Conservation (phyloP, 164 flowering plant genomes). For the Litsea cubeba region DNA sequence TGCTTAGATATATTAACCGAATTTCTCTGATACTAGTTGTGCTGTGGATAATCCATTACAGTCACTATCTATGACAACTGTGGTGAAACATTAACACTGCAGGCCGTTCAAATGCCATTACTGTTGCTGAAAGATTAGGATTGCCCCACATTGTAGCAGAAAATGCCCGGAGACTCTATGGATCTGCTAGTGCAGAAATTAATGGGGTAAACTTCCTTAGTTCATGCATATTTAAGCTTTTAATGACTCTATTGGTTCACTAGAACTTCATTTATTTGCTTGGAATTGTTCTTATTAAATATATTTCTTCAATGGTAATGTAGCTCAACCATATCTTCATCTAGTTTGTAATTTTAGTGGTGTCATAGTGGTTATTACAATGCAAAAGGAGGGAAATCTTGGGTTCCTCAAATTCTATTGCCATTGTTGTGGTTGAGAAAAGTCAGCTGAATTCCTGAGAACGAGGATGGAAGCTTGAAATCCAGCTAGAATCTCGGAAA, state of each 20-base stretch:
- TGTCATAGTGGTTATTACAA: too few species aligned
- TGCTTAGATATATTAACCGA: neutral
- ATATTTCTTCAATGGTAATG: neutral
- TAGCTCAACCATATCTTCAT: neutral
- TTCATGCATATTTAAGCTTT: neutral
- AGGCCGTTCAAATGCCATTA: slow-evolving; percentile 96
- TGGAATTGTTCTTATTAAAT: neutral
- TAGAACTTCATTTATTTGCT: neutral
- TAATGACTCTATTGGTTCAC: neutral
- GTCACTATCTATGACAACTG: neutral
- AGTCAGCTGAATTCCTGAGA: neutral
- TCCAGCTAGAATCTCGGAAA: neutral
- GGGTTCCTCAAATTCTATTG: neutral
- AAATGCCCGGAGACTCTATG: slow-evolving; percentile 73
- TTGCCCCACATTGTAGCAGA: slow-evolving; percentile 50
- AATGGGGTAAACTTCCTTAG: slow-evolving; percentile 53
- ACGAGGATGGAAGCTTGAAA: neutral
- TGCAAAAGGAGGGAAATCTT: neutral
- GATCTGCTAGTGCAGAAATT: slow-evolving; percentile 82
- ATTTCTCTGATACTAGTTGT: neutral
- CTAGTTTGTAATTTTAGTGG: neutral
- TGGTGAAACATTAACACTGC: slow-evolving; percentile 15
- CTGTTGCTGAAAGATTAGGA: slow-evolving; percentile 81
- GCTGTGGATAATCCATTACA: neutral
- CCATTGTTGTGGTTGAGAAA: neutral